Percentiles rank a stretch among this genome's conserved stretches.
Evolutionary conservation across 108 stramenopile species (phyloP).

Genomic region (Cyclotella atomus): DNA sequence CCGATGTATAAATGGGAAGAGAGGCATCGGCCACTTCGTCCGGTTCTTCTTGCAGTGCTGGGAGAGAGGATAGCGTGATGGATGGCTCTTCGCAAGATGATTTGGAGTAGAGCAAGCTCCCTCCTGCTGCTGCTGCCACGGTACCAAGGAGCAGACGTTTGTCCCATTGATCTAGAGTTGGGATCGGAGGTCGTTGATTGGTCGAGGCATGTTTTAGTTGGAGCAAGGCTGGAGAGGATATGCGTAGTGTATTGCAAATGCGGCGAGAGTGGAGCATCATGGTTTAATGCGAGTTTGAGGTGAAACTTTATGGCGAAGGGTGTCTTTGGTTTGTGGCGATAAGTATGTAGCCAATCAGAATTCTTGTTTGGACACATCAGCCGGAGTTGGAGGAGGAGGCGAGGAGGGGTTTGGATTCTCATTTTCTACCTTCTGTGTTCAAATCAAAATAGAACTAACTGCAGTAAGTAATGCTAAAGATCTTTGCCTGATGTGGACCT

Average conservation of each 20-base stretch:
- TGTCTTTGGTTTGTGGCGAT: no score
- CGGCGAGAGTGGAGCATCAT: slow-evolving; percentile 10
- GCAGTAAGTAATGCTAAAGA: no score
- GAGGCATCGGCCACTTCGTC: neutral
- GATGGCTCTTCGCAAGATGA: neutral
- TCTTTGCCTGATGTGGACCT: no score
- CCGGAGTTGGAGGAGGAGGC: no score
- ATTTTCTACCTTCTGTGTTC: no score
- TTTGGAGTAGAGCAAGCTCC: neutral
- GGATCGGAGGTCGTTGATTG: slow-evolving; percentile 1
- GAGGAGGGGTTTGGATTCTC: no score
- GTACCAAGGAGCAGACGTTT: neutral
- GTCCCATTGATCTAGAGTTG: neutral
- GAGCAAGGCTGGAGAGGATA: neutral
- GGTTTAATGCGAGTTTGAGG: neutral
- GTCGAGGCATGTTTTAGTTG: slow-evolving; percentile 2
- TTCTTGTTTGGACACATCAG: no score
- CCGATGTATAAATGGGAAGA: neutral
- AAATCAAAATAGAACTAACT: no score
- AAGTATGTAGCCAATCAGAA: no score
- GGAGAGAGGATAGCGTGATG: neutral
- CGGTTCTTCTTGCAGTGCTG: neutral
- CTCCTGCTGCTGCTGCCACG: neutral
- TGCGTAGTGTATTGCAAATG: neutral
- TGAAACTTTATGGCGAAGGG: no score